A percentile compares a stretch with the other conserved stretches of the same genome.
Conservation (phyloP, 2,329 filamentous ascomycete genomes). For the Macrophomina phaseolina region DNA sequence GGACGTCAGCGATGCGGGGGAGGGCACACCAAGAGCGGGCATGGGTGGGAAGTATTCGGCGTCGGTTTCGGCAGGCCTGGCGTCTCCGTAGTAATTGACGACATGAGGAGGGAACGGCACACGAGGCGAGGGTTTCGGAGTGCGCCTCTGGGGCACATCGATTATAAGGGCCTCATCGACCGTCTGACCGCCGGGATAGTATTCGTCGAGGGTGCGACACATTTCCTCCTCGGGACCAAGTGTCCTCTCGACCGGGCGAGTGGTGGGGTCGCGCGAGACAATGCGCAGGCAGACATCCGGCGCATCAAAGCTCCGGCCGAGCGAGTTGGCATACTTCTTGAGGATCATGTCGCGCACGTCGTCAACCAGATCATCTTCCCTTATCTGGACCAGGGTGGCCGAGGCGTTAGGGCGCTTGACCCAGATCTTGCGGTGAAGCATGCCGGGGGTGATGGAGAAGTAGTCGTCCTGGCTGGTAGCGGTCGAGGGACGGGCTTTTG, state of each 20-base stretch:
- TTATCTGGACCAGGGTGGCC: constrained; percentile 82
- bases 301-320: constrained; percentile 86
- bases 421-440: constrained; percentile 82
- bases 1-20: constrained; percentile 45
- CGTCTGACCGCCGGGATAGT: constrained; percentile 84
- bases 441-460: constrained; percentile 42
- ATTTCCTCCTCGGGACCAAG: constrained; percentile 89
- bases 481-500: constrained; percentile 34
- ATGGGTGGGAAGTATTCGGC: constrained; percentile 84
- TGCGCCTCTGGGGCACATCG: constrained; percentile 77
- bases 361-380: constrained; percentile 90
- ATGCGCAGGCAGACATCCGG: constrained; percentile 87
- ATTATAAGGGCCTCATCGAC: constrained; percentile 91
- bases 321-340: constrained; percentile 90
- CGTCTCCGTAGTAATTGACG: constrained; percentile 64
- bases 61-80: constrained; percentile 69
- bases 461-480: constrained; percentile 46
- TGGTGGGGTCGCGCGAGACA: constrained; percentile 65
- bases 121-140: constrained; percentile 80
- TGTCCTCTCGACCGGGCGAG: constrained; percentile 64
- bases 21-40: constrained; percentile 49
- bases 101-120: constrained; percentile 42
- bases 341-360: constrained; percentile 92
- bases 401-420: constrained; percentile 86
- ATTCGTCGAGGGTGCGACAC: constrained; percentile 75